Base-by-base conservation (phyloP, 164 flowering plant genomes). In the Tetracentron sinense region DNA sequence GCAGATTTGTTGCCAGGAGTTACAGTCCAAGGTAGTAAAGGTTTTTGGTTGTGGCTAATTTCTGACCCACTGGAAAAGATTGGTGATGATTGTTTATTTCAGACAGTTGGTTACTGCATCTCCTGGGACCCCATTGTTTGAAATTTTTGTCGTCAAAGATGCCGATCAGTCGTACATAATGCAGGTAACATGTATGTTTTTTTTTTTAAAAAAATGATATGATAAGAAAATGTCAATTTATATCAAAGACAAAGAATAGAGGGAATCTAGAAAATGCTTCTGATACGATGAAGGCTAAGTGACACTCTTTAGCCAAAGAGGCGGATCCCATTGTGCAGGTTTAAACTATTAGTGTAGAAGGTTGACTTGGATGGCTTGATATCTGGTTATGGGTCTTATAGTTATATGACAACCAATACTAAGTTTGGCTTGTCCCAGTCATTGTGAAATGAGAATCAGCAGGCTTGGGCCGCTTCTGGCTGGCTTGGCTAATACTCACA, bases 71-170 rank as follows among this genome's bases (percentile, higher is more conserved):
- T 19, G 28, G 54, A 42, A 47, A 42, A 56, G 47, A 25, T 11
- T 51, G 48, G 20, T 68, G 44, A 63, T 72, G 7, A 12, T 56
- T 62, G 47, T 68, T 75, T 73, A 52, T 74, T 70, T 61, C 90
- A 94, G 99, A 68, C 99, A 94, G 74, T 73, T 94, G 85, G 79
- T 86, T 50, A 78, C 82, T 56, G 85, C 81, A 61, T 81, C 96
- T 62, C 83, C 96, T 65, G 99, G 99, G 65, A 87, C 88, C 31
- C 93, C 89, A 33, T 69, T 94, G 33, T 94, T 91, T 79, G 97
- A 94, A 69, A 89, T 94, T 65, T 94, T 81, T 80, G 84, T 94
- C 56, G 85, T 85, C 58, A 89, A 85, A 76, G 90, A 83, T 64
- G 77, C 69, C 58, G 83, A 84, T n/a, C 74, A 72, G 30, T 64